Evolutionary conservation across 768 basidiomycete genomes (phyloP).

Genomic region (Cystobasidium ongulense): DNA sequence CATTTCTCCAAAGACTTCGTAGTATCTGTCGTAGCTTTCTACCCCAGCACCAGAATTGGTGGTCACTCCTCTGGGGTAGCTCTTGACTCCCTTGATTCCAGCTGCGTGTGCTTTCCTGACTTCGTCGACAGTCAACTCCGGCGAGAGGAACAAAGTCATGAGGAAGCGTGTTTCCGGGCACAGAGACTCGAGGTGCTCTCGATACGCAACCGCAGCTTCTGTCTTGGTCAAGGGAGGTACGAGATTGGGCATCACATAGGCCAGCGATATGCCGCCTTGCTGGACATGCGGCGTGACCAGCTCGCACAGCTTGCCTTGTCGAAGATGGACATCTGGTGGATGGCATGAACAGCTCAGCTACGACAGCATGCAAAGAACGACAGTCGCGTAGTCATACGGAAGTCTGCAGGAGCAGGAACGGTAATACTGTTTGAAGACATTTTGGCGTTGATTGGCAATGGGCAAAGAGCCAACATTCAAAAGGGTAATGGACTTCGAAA

Average conservation of each 20-base stretch:
- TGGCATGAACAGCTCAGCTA: slow-evolving; percentile 53
- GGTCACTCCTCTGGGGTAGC: slow-evolving; percentile 93
- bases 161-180: slow-evolving; percentile 75
- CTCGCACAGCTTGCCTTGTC: slow-evolving; percentile 70
- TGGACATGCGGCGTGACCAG: slow-evolving; percentile 85
- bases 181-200: slow-evolving; percentile 61
- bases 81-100: slow-evolving; percentile 84
- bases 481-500: neutral
- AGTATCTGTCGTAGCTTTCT: slow-evolving; percentile 87
- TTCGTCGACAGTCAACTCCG: slow-evolving; percentile 79
- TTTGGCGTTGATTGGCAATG: neutral
- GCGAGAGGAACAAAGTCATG: slow-evolving; percentile 93
- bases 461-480: neutral
- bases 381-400: slow-evolving; percentile 4
- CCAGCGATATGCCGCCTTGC: slow-evolving; percentile 77
- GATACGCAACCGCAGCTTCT: slow-evolving; percentile 64
- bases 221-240: slow-evolving; percentile 40
- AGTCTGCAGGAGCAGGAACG: slow-evolving; percentile 30
- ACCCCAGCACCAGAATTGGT: slow-evolving; percentile 95
- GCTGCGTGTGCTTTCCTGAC: slow-evolving; percentile 76
- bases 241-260: slow-evolving; percentile 93
- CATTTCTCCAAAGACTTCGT: slow-evolving; percentile 88
- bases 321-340: slow-evolving; percentile 94
- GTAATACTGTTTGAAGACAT: neutral
- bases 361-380: neutral